Conservation (phyloP, 768 basidiomycete genomes). For the Pulveroboletus sp. region DNA sequence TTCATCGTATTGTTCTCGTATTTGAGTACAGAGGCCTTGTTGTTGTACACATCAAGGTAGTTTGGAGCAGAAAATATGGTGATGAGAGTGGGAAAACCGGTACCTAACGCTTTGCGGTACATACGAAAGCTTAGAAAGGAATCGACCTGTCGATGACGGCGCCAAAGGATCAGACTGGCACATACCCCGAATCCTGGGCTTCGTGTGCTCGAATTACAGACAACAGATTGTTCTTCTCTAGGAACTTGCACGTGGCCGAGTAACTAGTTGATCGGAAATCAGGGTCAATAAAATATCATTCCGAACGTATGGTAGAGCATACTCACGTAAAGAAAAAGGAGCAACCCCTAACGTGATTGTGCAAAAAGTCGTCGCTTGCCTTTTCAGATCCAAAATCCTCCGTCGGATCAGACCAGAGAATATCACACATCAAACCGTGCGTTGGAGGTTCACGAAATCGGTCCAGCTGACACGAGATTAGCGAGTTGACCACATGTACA, state of each 20-base stretch:
- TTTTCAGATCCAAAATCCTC: constrained; percentile 98
- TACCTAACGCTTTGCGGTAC: constrained; percentile 96
- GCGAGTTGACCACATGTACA: background rate
- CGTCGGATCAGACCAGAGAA: constrained; percentile 96
- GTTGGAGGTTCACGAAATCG: constrained; percentile 99
- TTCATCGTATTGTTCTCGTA: constrained; percentile 99
- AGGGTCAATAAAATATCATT: no score
- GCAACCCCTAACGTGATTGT: constrained; percentile 96
- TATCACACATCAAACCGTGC: constrained; percentile 96
- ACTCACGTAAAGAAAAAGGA: constrained; percentile 89
- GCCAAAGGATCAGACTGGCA: background rate
- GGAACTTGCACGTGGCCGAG: constrained; percentile 93
- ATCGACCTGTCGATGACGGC: background rate
- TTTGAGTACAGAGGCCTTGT: constrained; percentile 98
- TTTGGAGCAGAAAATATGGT: constrained; percentile 98
- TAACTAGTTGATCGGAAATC: constrained; percentile 48
- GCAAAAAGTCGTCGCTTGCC: constrained; percentile 82
- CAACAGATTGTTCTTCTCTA: constrained; percentile 95
- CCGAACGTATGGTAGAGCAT: background rate
- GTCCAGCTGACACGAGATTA: constrained; percentile 60
- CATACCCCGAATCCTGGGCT: constrained; percentile 96
- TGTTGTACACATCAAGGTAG: constrained; percentile 99
- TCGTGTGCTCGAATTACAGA: constrained; percentile 98
- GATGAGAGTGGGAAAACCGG: constrained; percentile 99
- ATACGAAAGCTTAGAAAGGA: constrained; percentile 48